Percentiles rank a stretch among this genome's conserved stretches.
Conservation (phyloP, 2,329 filamentous ascomycete genomes). For the Claviceps africana region DNA sequence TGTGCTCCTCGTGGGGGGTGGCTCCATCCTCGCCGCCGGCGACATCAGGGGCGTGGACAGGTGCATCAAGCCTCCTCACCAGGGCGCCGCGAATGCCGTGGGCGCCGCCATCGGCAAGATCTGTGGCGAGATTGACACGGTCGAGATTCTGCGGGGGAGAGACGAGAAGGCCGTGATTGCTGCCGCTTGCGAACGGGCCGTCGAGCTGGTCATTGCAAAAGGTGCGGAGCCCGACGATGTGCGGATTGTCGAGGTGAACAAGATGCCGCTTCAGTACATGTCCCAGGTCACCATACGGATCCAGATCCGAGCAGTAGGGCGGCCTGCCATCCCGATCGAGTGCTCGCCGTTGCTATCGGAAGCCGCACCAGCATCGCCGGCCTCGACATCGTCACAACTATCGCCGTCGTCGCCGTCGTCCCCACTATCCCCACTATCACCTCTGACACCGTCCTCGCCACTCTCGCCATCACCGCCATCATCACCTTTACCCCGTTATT, state of each 20-base stretch:
- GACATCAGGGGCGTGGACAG: conserved; percentile 34
- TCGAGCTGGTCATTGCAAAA: conserved; percentile 17
- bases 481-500: conserved; percentile 1
- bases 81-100: conserved; percentile 45
- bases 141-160: conserved; percentile 30
- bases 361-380: not conserved
- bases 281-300: conserved; percentile 21
- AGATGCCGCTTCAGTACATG: conserved; percentile 24
- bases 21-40: conserved; percentile 36
- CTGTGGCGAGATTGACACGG: conserved; percentile 36
- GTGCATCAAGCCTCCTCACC: conserved; percentile 35
- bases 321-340: conserved; percentile 16
- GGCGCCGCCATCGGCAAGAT: conserved; percentile 45
- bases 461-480: not conserved
- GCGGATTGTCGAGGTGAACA: conserved; percentile 31
- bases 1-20: conserved; percentile 44
- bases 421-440: not conserved
- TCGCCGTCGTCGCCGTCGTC: too few species aligned
- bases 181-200: conserved; percentile 22
- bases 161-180: conserved; percentile 24
- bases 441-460: not conserved
- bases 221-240: conserved; percentile 20
- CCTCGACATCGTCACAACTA: too few species aligned
- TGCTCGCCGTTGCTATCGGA: not conserved
- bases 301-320: conserved; percentile 21